Base-by-base conservation (phyloP, 1,139 yeast species). In the Yamadazyma siamensis region DNA sequence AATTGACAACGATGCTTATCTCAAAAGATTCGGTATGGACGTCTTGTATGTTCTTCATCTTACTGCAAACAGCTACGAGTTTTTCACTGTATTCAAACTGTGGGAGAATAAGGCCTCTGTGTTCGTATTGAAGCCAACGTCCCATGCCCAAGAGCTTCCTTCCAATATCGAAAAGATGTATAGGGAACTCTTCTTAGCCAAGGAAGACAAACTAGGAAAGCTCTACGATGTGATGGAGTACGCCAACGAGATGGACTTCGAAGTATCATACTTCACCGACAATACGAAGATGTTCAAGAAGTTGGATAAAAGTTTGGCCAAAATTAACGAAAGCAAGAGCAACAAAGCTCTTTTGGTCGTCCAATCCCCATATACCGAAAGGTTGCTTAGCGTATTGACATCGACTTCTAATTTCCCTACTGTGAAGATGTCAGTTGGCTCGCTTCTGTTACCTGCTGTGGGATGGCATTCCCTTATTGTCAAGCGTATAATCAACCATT, bases 391-490 rank as follows among this genome's bases (percentile, higher is more conserved):
- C 30, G 44, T 64, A 5, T 51, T 81, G 25, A 65, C 63, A 16
- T 54, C 76, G 1, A 46, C 77, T 3, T 37, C 58, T 5, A 84
- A 77, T 21, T 71, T 82, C 44, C 96, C 97, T 3, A 66, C 76
- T 1, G 61, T 87, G 13, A 69, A 68, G 34, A 74, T 83, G 72
- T 63, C 71, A 12, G 65, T 77, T 5, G 61, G 74, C 36, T 80
- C 76, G 47, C 50, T 73, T 25, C 55, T 76, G 1, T 59, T 87
- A 17, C 91, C 95, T 5, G 81, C 94, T 3, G 60, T 91, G 31
- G 88, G 94, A 6, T 91, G 98, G 97, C 95, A 88, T 50, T 56
- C 75, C 1, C 65, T 77, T 15, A 68, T 86, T n/a, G 64, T 80
- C 26, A 81, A 79, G 43, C 66, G 88, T 37, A 61, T 86, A 3